These are phyloP conservation scores for Hypoxylon trugodes DNA, from an alignment of 495 filamentous ascomycete species.

Conservation along the genomic window DNA sequence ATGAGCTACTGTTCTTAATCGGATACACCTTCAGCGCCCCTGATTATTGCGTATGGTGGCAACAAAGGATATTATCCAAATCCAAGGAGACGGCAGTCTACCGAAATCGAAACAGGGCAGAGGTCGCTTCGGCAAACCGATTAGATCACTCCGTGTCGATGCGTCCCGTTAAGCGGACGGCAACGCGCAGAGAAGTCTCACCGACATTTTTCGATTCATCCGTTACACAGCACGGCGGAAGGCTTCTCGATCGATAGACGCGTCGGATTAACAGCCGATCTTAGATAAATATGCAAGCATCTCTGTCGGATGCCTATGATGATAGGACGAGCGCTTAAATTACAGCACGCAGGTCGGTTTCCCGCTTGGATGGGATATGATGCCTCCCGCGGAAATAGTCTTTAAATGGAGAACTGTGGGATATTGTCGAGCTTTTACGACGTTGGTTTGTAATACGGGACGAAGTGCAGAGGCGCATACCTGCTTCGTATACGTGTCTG, in stretches of 20 bases:
- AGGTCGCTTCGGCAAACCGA: constrained; percentile 7
- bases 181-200: constrained; percentile 3
- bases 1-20: no score
- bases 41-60: neutral
- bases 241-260: constrained; percentile 1
- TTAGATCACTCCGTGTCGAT: neutral
- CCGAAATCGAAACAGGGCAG: neutral
- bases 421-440: neutral
- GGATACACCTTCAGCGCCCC: no score
- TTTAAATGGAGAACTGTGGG: neutral
- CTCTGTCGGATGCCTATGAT: neutral
- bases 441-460: constrained; percentile 11
- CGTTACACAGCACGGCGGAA: constrained; percentile 11
- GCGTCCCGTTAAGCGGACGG: constrained; percentile 15
- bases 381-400: neutral
- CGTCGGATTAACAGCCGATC: constrained; percentile 32
- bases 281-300: constrained; percentile 20
- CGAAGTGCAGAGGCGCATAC: constrained; percentile 16
- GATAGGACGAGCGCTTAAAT: neutral
- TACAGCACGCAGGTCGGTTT: constrained; percentile 21
- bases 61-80: neutral
- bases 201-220: neutral
- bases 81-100: neutral
- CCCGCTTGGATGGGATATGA: neutral
- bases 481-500: constrained; percentile 17